These are phyloP conservation scores for Mollisia scopiformis DNA, from an alignment of 2,329 filamentous ascomycete genomes.

Conservation along the genomic window DNA sequence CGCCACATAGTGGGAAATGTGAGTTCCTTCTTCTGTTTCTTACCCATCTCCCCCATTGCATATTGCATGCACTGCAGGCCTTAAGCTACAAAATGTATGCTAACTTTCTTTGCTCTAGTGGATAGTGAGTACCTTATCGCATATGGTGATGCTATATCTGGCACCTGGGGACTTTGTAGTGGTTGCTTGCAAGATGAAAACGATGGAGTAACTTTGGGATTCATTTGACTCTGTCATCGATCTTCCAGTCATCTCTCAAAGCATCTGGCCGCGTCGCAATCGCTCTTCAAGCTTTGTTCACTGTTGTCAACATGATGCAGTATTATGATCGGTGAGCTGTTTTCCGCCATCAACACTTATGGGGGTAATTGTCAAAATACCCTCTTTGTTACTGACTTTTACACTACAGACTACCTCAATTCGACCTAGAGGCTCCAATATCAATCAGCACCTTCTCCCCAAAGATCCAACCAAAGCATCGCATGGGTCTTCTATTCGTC, in stretches of 20 bases:
- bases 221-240: conserved; percentile 1
- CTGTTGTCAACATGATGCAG: conserved; percentile 7
- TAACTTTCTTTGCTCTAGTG: neutral
- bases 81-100: no score
- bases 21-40: neutral
- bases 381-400: neutral
- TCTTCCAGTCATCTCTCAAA: conserved; percentile 4
- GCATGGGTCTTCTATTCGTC: neutral
- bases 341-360: neutral
- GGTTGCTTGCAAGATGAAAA: neutral
- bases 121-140: neutral
- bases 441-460: neutral
- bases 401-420: neutral
- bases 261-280: neutral
- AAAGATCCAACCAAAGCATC: neutral
- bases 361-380: no score
- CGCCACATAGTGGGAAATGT: neutral
- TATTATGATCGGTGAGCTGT: neutral
- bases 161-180: neutral
- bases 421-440: neutral
- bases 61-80: neutral
- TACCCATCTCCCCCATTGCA: neutral
- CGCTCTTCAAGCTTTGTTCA: neutral
- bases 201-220: neutral
- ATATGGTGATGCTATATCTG: neutral